Base-by-base conservation (phyloP, 768 basidiomycete species). In the Nidularia sp. region DNA sequence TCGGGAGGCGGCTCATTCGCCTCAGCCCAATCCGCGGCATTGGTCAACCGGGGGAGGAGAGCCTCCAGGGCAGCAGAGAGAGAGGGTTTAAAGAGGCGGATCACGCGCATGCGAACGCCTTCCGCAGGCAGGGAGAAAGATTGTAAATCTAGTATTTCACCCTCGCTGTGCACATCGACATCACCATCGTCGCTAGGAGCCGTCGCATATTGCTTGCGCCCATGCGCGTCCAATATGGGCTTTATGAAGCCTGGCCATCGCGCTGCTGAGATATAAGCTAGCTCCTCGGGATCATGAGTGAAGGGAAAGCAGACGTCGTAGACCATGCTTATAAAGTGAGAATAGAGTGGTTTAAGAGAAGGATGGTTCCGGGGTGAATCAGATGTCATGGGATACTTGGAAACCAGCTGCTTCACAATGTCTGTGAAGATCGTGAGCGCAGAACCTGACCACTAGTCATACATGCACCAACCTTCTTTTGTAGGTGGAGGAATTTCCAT, bases 181-280 rank as follows among this genome's bases (percentile, higher is more conserved):
- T 63, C 61, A 41, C 61, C 62, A 43, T 45, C 50, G 18, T 33
- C 53, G 56, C 51, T 53, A 55, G 35, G 51, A 59, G 60, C 34
- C 59, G 54, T 29, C 49, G 57, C 53, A 6, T 49, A 48, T 9
- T 58, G 44, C 33, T 49, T 53, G 42, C 56, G 53, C 47, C 54
- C 54, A 48, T 79, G 64, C 33, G 80, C 79, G 49, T 80, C 80
- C 5, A 89, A 62, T 10, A 92, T 61, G 0, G 90, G 89, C 50
- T 83, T 77, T 1, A 86, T 77, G 57, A 90, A 92, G 2, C 83
- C 86, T 0, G 90, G 88, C 90, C 91, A 93, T 18, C 84, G 77
- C 5, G 90, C 86, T 0, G 86, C 83, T 2, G 86, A 81, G 31
- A 93, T 78, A 60, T 92, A 93, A 42, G 79, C 76, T 1, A 93